Evolutionary conservation across 2,329 filamentous ascomycete genomes (phyloP).

Genomic region (Epichloe aotearoae): DNA sequence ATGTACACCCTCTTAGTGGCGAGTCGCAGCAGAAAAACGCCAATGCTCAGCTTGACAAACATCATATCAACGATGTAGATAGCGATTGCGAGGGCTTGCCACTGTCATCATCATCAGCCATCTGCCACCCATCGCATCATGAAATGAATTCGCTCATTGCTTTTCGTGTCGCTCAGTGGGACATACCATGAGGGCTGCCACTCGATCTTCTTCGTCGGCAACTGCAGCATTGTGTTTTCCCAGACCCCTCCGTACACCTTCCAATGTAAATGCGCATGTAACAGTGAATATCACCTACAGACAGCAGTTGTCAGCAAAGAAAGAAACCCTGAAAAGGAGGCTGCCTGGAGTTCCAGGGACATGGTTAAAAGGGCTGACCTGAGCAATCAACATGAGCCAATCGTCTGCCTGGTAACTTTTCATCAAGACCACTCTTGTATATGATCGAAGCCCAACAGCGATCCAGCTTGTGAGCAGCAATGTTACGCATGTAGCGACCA

Average conservation of each 20-base stretch:
- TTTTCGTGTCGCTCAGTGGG: too few relatives aligned
- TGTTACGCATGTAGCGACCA: constrained; percentile 23
- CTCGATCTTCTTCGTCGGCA: constrained; percentile 22
- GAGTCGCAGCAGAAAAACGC: constrained; percentile 36
- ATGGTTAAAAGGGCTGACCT: constrained; percentile 19
- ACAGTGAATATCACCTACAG: constrained; percentile 31
- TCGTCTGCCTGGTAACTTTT: constrained; percentile 36
- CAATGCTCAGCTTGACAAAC: constrained; percentile 43
- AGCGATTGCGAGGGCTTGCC: constrained; percentile 37
- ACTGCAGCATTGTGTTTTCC: constrained; percentile 35
- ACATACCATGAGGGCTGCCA: constrained; percentile 33
- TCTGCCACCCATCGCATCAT: not conserved
- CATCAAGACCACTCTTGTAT: constrained; percentile 29
- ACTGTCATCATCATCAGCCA: constrained; percentile 18
- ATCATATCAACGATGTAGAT: constrained; percentile 41
- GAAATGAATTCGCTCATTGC: not conserved
- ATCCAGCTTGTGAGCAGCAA: constrained; percentile 29
- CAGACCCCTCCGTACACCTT: constrained; percentile 28
- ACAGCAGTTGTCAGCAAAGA: constrained; percentile 2
- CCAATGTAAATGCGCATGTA: constrained; percentile 32
- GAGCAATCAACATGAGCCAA: constrained; percentile 38
- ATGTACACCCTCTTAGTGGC: constrained; percentile 32
- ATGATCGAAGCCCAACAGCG: constrained; percentile 29
- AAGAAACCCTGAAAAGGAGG: not conserved
- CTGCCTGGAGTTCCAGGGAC: too few relatives aligned